Conservation (phyloP, 179 eudicot genomes). For the Spinacia oleracea region DNA sequence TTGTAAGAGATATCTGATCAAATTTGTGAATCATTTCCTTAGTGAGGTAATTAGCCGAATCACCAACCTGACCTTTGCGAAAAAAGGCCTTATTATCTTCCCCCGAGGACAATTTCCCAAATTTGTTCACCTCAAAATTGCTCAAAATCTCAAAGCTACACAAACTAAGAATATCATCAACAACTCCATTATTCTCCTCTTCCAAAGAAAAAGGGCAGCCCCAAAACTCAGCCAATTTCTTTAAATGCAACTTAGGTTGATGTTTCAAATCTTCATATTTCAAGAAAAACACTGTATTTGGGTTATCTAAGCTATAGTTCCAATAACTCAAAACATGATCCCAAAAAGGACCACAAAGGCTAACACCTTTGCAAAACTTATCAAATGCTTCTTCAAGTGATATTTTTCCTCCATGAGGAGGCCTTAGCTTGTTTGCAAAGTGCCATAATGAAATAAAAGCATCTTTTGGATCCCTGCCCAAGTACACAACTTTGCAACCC, state of each 20-base stretch:
- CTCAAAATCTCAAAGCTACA: constrained; percentile 42
- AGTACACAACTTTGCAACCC: constrained; percentile 37
- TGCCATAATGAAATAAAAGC: constrained; percentile 42
- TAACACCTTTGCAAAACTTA: constrained; percentile 34
- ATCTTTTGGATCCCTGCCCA: constrained; percentile 43
- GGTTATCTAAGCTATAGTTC: constrained; percentile 34
- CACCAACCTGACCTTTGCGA: constrained; percentile 43
- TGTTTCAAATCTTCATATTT: constrained; percentile 42
- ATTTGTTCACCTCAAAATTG: constrained; percentile 41
- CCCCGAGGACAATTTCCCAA: constrained; percentile 34
- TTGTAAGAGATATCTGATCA: constrained; percentile 26
- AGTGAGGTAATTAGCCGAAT: constrained; percentile 35
- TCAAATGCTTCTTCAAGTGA: constrained; percentile 37
- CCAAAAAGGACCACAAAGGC: constrained; percentile 42
- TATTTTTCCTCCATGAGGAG: constrained; percentile 13
- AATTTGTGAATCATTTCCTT: constrained; percentile 27
- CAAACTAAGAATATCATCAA: constrained; percentile 30
- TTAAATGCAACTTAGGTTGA: constrained; percentile 26
- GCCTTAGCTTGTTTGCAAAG: constrained; percentile 38
- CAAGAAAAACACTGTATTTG: constrained; percentile 31
- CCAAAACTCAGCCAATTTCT: constrained; percentile 36
- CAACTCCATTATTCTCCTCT: constrained; percentile 29
- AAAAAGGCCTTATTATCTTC: constrained; percentile 38
- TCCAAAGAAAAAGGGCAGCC: constrained; percentile 36
- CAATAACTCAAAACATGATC: constrained; percentile 38